These are phyloP conservation scores for Nakataea oryzae DNA, from an alignment of 2,329 filamentous ascomycete genomes.

Conservation along the genomic window DNA sequence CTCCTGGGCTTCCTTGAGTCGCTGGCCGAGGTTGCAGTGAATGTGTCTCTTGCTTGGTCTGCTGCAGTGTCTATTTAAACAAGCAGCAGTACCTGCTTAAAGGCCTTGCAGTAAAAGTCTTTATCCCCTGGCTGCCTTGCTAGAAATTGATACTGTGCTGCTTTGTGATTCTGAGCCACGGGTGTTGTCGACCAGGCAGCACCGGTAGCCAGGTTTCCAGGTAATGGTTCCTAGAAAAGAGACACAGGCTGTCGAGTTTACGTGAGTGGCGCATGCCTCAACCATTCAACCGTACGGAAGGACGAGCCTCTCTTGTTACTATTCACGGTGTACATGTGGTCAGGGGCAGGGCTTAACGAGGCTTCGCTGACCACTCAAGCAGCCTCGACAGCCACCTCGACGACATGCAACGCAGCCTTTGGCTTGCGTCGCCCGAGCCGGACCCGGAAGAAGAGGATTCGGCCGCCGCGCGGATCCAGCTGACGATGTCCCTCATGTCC, in stretches of 20 bases:
- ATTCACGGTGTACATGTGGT: no score
- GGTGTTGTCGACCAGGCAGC: no score
- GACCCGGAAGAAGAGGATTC: not conserved
- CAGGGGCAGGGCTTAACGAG: not conserved
- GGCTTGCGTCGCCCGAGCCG: not conserved
- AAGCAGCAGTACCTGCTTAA: no score
- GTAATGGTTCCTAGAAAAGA: not conserved
- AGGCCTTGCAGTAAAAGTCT: not conserved
- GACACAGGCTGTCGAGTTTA: not conserved
- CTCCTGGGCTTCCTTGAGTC: not conserved
- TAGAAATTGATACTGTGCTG: not conserved
- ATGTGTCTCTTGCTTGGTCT: not conserved
- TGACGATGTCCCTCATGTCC: not conserved
- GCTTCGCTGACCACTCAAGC: not conserved
- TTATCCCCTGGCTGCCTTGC: not conserved
- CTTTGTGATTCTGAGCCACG: not conserved
- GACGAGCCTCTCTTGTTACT: no score
- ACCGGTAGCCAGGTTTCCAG: not conserved
- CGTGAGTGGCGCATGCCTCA: not conserved
- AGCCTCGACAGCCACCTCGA: not conserved
- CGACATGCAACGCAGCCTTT: not conserved
- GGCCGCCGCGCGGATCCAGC: not conserved
- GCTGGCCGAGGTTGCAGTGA: not conserved
- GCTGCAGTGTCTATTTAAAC: not conserved
- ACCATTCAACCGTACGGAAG: no score